phyloP scores from a whole-genome alignment of 108 stramenopile species.

The Bacterosira constricta region DNA sequence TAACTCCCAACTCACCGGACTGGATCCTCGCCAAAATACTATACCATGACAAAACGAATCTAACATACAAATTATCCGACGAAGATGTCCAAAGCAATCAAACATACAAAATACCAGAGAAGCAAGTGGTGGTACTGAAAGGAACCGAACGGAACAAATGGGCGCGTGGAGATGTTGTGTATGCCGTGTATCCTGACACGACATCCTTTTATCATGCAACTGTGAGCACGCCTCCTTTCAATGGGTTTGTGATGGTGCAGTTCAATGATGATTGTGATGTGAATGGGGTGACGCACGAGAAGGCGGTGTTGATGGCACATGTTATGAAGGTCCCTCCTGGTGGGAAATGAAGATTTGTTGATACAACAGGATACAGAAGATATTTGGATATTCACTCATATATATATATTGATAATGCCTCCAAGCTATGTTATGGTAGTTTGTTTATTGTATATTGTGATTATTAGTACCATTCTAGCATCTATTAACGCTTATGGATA shows the following conservation, averaged over 20 bases:
- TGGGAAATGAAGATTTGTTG: neutral
- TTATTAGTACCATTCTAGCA: too few relatives aligned
- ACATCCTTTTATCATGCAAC: slow-evolving; percentile 86
- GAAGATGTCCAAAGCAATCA: slow-evolving; percentile 85
- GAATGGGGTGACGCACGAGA: slow-evolving; percentile 79
- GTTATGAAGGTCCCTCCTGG: slow-evolving; percentile 69
- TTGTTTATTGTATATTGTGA: too few relatives aligned
- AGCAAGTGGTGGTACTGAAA: slow-evolving; percentile 63
- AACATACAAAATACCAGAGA: slow-evolving; percentile 71
- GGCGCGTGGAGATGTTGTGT: slow-evolving; percentile 62
- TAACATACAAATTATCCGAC: slow-evolving; percentile 72
- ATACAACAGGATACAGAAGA: slow-evolving; percentile 14
- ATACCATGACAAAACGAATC: slow-evolving; percentile 63
- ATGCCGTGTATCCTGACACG: slow-evolving; percentile 88
- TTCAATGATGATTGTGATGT: slow-evolving; percentile 86
- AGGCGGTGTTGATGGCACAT: slow-evolving; percentile 72
- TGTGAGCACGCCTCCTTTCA: slow-evolving; percentile 29
- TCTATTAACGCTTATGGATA: too few relatives aligned
- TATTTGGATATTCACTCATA: slow-evolving; percentile 22
- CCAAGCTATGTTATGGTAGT: too few relatives aligned
- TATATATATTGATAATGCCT: too few relatives aligned
- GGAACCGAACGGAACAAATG: slow-evolving; percentile 20
- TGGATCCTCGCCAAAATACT: slow-evolving; percentile 90
- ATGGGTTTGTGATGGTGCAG: slow-evolving; percentile 72
- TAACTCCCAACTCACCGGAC: slow-evolving; percentile 57